These are phyloP conservation scores for Penicillium flavigenum DNA, from an alignment of 495 filamentous ascomycete species.

Conservation along the genomic window DNA sequence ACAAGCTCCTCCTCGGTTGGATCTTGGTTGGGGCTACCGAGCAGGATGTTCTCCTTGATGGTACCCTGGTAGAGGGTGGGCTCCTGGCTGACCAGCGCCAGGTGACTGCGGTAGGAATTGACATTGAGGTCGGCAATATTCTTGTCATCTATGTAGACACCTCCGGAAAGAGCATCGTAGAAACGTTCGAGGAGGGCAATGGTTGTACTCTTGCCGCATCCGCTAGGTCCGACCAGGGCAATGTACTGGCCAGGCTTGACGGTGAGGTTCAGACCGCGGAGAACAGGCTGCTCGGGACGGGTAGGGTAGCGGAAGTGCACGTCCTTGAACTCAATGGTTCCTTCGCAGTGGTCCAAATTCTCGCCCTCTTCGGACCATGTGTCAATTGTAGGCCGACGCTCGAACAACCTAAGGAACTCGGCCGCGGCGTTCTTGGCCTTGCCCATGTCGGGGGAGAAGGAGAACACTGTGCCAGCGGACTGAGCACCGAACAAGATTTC, in stretches of 20 bases:
- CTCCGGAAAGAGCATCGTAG: constrained; percentile 76
- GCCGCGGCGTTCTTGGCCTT: constrained; percentile 80
- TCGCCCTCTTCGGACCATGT: constrained; percentile 76
- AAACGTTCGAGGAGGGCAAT: constrained; percentile 81
- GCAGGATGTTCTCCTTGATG: constrained; percentile 77
- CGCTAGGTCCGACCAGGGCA: constrained; percentile 77
- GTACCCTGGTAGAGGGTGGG: constrained; percentile 85
- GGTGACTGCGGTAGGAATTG: constrained; percentile 70
- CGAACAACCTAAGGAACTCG: constrained; percentile 75
- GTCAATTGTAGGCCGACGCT: constrained; percentile 75
- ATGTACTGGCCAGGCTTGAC: constrained; percentile 76
- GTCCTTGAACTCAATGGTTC: constrained; percentile 72
- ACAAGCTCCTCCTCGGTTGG: constrained; percentile 67
- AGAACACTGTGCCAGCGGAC: constrained; percentile 83
- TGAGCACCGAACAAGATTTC: constrained; percentile 81
- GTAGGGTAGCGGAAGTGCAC: constrained; percentile 84
- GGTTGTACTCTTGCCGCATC: constrained; percentile 82
- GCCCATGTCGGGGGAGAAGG: constrained; percentile 82
- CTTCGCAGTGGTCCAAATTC: constrained; percentile 56
- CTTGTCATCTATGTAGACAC: constrained; percentile 69
- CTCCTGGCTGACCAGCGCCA: constrained; percentile 84
- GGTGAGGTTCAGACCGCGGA: constrained; percentile 68
- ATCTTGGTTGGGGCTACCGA: constrained; percentile 63
- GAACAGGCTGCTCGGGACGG: constrained; percentile 73
- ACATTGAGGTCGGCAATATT: constrained; percentile 74